Evolutionary conservation across 129 eudicot species (phyloP), one percentile per base, ranked within the genome.

Genomic region (Apium graveolens): DNA sequence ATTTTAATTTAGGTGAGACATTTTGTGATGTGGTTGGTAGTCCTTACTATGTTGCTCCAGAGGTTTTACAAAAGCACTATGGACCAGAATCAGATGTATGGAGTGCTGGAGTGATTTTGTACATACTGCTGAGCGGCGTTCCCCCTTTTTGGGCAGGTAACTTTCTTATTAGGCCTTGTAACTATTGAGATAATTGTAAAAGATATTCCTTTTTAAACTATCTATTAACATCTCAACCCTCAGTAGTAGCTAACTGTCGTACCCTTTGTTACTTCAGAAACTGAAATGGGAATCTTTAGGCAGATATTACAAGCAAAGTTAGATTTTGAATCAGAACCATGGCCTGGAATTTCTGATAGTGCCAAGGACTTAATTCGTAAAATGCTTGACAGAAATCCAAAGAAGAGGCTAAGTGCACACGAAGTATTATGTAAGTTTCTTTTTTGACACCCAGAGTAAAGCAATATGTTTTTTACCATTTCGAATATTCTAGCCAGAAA

Each of bases 101-200:
- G 98, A 93, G 98, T 73, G 98, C 97, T 44, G 98, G 98, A 75
- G 97, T 93, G 45, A 93, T 93, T 63, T 79, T 93, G 82, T 93
- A 93, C 86, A 93, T 93, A 63, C 81, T 93, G 82, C 89, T 93
- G 0, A 86, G 97, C 32, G 98, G 98, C 31, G 98, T 89, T 57
- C 98, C 98, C 26, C 98, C 98, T 79, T 93, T 91, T 81, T 93
- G 98, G 98, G 97, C 98, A 78, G 98, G 98, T 93, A 80, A 29
- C 63, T 60, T 57, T 74, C 27, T 74, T 63, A 2, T 29, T 31
- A 38, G 38, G 27, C 24, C 45, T 73, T 18, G 70, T 70, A 48
- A 32, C 31, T 66, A 31, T 78, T 21, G 42, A 69, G 63, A 68
- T 69, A 27, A 46, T 42, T 24, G 63, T 21, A 12, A n/a, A 72